Conservation (phyloP, 73 alveolate genomes). For the Paramecium caudatum region DNA sequence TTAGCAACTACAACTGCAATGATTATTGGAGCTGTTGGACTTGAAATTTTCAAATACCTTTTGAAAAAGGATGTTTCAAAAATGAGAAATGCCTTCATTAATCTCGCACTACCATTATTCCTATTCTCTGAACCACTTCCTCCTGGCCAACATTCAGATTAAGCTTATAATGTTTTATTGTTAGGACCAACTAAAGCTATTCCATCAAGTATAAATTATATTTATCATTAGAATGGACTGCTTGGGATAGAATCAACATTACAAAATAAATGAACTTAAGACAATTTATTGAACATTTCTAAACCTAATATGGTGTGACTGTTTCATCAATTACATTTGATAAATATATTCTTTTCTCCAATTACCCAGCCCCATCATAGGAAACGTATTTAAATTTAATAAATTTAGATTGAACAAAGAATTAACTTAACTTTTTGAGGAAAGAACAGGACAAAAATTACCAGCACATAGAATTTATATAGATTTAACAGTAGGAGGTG, state of each 20-base stretch:
- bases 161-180: constrained; percentile 85
- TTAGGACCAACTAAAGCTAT: constrained; percentile 90
- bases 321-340: constrained; percentile 45
- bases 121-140: constrained; percentile 88
- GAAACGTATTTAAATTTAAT: constrained; percentile 26
- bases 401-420: constrained; percentile 7
- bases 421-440: not conserved
- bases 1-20: constrained; percentile 99
- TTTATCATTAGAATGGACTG: constrained; percentile 72
- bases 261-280: constrained; percentile 88
- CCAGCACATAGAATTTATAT: constrained; percentile 39
- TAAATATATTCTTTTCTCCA: not conserved
- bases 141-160: constrained; percentile 88
- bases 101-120: constrained; percentile 93
- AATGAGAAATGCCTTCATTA: constrained; percentile 93
- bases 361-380: constrained; percentile 14
- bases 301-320: constrained; percentile 68
- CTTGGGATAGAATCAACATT: constrained; percentile 93
- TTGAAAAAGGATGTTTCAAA: constrained; percentile 81
- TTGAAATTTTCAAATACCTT: constrained; percentile 82
- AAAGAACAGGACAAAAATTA: not conserved
- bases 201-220: constrained; percentile 88
- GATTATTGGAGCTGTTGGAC: constrained; percentile 96
- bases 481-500: constrained; percentile 48
- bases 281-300: constrained; percentile 81